These are phyloP conservation scores for Margaritispora aquatica DNA, from an alignment of 495 filamentous ascomycete genomes.

Conservation along the genomic window DNA sequence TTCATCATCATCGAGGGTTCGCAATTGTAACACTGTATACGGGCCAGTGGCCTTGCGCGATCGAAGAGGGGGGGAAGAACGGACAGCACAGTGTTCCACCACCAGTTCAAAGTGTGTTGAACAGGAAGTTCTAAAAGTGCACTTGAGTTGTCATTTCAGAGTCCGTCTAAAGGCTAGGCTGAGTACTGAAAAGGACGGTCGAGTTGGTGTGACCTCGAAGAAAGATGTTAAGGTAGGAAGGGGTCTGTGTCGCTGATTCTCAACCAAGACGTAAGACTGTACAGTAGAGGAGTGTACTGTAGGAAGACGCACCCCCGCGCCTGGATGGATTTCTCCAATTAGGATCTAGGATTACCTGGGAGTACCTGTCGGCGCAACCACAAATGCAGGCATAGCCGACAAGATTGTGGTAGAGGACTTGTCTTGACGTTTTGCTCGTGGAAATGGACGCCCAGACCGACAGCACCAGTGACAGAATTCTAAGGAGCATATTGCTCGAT, in stretches of 20 bases:
- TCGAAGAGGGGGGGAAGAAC: neutral
- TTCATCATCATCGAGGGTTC: conserved; percentile 17
- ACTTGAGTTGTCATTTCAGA: conserved; percentile 4
- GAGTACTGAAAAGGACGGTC: neutral
- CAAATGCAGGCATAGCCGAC: neutral
- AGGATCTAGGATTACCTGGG: neutral
- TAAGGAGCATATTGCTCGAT: no score
- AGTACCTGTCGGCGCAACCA: neutral
- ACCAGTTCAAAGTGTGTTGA: neutral
- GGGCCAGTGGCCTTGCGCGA: neutral
- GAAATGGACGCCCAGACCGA: neutral
- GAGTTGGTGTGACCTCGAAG: neutral
- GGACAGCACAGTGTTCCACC: neutral
- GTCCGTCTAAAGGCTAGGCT: neutral
- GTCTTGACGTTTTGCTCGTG: neutral
- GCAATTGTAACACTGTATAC: neutral
- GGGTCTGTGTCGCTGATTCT: neutral
- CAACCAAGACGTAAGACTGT: no score
- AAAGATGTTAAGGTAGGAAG: neutral
- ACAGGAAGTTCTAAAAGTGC: conserved; percentile 7
- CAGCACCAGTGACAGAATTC: no score
- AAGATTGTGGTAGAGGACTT: neutral
- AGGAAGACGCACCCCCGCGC: neutral
- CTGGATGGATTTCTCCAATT: neutral
- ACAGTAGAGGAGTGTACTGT: no score